phyloP scores from a whole-genome alignment of 768 basidiomycete species.

The Suillus alpinus region DNA sequence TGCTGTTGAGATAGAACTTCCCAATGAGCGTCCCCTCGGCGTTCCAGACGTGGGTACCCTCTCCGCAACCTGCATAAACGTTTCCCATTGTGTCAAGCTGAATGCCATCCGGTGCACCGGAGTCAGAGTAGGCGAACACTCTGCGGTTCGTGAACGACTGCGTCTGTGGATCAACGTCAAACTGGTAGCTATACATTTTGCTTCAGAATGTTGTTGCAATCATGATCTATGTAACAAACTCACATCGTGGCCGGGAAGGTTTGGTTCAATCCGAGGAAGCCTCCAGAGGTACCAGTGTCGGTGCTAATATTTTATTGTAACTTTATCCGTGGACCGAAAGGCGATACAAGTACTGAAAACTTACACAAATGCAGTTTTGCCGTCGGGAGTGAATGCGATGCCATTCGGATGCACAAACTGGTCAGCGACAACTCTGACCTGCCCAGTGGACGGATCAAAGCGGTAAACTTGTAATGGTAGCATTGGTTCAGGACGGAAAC shows the following conservation, averaged over 20 bases:
- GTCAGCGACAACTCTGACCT: slow-evolving; percentile 71
- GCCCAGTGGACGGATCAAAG: slow-evolving; percentile 62
- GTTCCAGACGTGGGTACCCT: slow-evolving; percentile 66
- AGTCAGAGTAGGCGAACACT: slow-evolving; percentile 64
- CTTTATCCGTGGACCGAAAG: slow-evolving; percentile 5
- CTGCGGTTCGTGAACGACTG: slow-evolving; percentile 58
- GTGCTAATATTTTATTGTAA: slow-evolving; percentile 21
- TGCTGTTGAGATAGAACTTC: slow-evolving; percentile 53
- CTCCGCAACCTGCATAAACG: slow-evolving; percentile 66
- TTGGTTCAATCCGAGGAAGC: slow-evolving; percentile 47
- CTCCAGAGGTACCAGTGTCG: slow-evolving; percentile 35
- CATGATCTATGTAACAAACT: slow-evolving; percentile 19
- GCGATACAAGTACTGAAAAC: slow-evolving; percentile 14
- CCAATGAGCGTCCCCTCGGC: slow-evolving; percentile 54
- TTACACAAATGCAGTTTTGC: slow-evolving; percentile 63
- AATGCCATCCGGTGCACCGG: slow-evolving; percentile 66
- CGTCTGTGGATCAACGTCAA: slow-evolving; percentile 57
- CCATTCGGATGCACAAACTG: slow-evolving; percentile 76
- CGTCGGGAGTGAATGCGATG: slow-evolving; percentile 67
- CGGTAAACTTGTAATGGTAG: slow-evolving; percentile 78
- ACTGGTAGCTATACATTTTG: slow-evolving; percentile 50
- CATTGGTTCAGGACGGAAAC: slow-evolving; percentile 64
- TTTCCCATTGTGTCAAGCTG: slow-evolving; percentile 64
- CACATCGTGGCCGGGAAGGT: slow-evolving; percentile 69
- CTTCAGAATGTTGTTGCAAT: neutral